Percentiles rank a stretch among this genome's conserved stretches.
phyloP scores from a whole-genome alignment of 2,329 filamentous ascomycete genomes.

The Chrysoporthe puriensis region DNA sequence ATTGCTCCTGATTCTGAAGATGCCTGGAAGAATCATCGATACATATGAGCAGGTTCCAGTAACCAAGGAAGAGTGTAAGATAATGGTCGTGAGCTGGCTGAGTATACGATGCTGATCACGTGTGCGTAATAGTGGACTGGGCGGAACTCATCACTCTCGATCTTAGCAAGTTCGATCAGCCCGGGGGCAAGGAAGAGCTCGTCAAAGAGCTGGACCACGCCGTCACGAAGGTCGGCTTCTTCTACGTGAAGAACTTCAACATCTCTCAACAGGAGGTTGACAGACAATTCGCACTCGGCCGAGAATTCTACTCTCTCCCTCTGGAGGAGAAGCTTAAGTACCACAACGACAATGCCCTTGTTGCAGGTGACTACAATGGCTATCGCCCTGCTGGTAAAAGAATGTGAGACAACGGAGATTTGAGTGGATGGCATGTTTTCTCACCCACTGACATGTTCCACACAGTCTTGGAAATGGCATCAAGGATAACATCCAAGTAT shows the following conservation, averaged over 20 bases:
- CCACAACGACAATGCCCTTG: conserved; percentile 45
- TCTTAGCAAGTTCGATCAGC: conserved; percentile 38
- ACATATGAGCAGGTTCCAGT: conserved; percentile 37
- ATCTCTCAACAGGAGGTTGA: conserved; percentile 62
- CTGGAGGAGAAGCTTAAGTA: conserved; percentile 64
- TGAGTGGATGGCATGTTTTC: background rate
- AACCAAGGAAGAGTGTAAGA: conserved; percentile 36
- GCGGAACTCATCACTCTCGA: conserved; percentile 38
- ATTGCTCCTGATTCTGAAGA: conserved; percentile 20
- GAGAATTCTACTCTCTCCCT: conserved; percentile 57
- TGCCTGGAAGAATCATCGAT: conserved; percentile 36
- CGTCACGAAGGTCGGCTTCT: conserved; percentile 48
- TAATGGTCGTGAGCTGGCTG: background rate
- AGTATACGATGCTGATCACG: conserved; percentile 2
- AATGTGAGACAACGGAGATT: conserved; percentile 23
- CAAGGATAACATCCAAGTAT: conserved; percentile 44
- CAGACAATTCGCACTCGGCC: conserved; percentile 61
- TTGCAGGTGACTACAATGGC: conserved; percentile 59
- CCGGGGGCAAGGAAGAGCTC: conserved; percentile 39
- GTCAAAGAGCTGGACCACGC: conserved; percentile 40
- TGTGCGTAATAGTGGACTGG: conserved; percentile 33
- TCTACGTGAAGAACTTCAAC: conserved; percentile 66
- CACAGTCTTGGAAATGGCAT: conserved; percentile 38
- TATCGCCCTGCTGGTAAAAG: conserved; percentile 53
- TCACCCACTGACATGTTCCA: background rate